phyloP scores from a whole-genome alignment of 768 basidiomycete species.

The Boletus subparvulus region DNA sequence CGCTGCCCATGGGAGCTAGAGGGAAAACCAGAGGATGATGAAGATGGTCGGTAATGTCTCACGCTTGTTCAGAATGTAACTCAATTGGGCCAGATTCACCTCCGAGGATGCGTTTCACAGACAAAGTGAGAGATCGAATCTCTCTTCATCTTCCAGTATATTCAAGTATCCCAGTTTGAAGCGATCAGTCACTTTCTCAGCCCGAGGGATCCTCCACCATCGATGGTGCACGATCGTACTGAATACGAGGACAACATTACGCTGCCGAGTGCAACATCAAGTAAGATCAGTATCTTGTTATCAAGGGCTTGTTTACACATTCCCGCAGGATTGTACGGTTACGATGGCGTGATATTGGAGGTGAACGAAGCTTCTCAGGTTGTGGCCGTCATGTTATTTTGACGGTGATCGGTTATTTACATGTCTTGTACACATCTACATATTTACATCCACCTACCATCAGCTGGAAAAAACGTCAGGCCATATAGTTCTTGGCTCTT shows the following conservation, averaged over 20 bases:
- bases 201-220: constrained; percentile 71
- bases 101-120: constrained; percentile 69
- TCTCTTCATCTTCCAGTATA: not conserved
- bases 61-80: not conserved
- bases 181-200: constrained; percentile 75
- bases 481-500: constrained; percentile 73
- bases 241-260: constrained; percentile 73
- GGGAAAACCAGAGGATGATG: constrained; percentile 75
- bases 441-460: not conserved
- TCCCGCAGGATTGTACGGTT: constrained; percentile 53
- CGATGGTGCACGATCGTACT: constrained; percentile 78
- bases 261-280: constrained; percentile 63
- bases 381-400: constrained; percentile 70
- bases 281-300: constrained; percentile 42
- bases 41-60: constrained; percentile 57
- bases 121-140: constrained; percentile 47
- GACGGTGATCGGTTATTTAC: constrained; percentile 15
- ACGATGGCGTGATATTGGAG: constrained; percentile 79
- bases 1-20: constrained; percentile 91
- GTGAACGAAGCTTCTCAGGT: constrained; percentile 78
- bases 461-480: constrained; percentile 61
- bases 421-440: constrained; percentile 3
- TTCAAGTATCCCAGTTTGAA: constrained; percentile 56
- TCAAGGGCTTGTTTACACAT: not conserved
- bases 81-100: constrained; percentile 56